Evolutionary conservation across 345 rosid genomes (phyloP), one percentile per base, ranked within the genome.

Genomic region (Crucihimalaya himalaica): DNA sequence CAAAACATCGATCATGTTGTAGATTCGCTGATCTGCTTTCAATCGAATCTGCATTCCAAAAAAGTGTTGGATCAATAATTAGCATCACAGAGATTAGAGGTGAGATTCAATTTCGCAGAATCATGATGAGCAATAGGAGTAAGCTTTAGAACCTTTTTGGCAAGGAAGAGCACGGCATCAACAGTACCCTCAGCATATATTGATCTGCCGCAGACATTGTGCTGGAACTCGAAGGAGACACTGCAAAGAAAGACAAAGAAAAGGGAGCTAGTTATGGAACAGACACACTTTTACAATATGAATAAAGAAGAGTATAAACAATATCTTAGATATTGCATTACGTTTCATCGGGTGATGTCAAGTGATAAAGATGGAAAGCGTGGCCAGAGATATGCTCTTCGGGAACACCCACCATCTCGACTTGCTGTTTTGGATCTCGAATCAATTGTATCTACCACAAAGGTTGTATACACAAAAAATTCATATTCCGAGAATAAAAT

Each of bases 201-300:
- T 4, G 97, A 95, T 84, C 98, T 79, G 21, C 99, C 97, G 34
- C 98, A 90, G 29, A 95, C 98, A 71, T 95, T 95, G 73, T 95
- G 99, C 79, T 95, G 99, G 80, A 95, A 90, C 84, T 95, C 99
- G 12, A 95, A 89, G 9, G 99, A 90, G 56, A 95, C 98, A 55
- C 96, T 90, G 87, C 79, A 72, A 15, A 61, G 12, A 74, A 50
- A 46, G 0, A 21, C 37, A 28, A 16, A 21, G 65, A 53, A 27
- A 48, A 34, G 1, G 7, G 39, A 60, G 42, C 51, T 58, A 47
- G 50, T 66, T 63, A 27, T 29, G 12, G 64, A 62, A 69, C 32
- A 31, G 2, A 37, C 32, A 32, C 19, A 59, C 6, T 52, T 23
- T 45, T 18, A 63, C 51, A 15, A 2, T 0, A 43, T 35, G 21